These are phyloP conservation scores for Recurvomyces mirabilis DNA, from an alignment of 495 filamentous ascomycete species.

Conservation along the genomic window DNA sequence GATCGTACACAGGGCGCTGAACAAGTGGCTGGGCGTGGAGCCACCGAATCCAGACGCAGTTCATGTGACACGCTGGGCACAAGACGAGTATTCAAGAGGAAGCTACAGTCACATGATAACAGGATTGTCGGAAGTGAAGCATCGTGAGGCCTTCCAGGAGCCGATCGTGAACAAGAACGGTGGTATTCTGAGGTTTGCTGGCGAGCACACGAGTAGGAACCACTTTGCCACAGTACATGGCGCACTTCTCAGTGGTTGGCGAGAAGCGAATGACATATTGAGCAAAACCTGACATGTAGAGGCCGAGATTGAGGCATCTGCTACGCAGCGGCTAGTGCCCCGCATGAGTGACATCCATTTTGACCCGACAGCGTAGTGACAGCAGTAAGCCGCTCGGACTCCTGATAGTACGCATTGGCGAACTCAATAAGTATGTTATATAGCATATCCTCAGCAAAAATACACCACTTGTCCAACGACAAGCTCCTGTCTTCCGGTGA, in stretches of 20 bases:
- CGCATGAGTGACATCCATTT: too few relatives aligned
- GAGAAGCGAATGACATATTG: slow-evolving; percentile 14
- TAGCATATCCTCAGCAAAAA: too few relatives aligned
- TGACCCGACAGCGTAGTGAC: too few relatives aligned
- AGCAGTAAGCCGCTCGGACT: too few relatives aligned
- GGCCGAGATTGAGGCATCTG: too few relatives aligned
- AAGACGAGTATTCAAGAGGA: slow-evolving; percentile 8
- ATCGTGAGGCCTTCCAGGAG: slow-evolving; percentile 11
- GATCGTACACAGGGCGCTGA: slow-evolving; percentile 13
- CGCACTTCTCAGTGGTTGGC: slow-evolving; percentile 15
- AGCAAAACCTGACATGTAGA: too few relatives aligned
- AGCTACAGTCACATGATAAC: slow-evolving; percentile 19
- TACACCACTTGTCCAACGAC: too few relatives aligned
- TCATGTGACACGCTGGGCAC: slow-evolving; percentile 17
- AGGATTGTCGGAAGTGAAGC: slow-evolving; percentile 4
- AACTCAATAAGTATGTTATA: too few relatives aligned
- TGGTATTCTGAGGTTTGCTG: slow-evolving; percentile 12
- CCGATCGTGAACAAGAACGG: slow-evolving; percentile 3
- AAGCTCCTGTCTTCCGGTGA: too few relatives aligned
- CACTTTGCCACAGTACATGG: slow-evolving; percentile 21
- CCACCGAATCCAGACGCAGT: slow-evolving; percentile 12
- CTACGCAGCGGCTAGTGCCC: too few relatives aligned
- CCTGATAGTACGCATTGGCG: too few relatives aligned
- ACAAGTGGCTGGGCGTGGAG: slow-evolving; percentile 7
- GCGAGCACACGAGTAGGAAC: slow-evolving; percentile 16